Percentiles rank a stretch among this genome's conserved stretches.
These are phyloP conservation scores for Thinopyrum elongatum DNA, from an alignment of 176 grass and related monocot species.

Conservation along the genomic window DNA sequence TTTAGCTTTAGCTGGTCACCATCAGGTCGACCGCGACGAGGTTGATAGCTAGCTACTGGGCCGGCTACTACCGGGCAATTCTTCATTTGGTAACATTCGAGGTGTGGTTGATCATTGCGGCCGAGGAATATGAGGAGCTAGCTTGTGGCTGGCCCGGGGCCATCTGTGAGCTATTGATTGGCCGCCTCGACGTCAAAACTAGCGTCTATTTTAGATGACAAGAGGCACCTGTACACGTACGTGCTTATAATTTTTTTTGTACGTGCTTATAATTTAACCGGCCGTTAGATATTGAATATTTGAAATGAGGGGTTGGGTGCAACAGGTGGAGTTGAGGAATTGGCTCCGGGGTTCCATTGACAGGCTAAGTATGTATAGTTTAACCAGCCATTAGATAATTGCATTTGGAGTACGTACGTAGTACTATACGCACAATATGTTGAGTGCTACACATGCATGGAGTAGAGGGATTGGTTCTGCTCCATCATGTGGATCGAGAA, in stretches of 20 bases:
- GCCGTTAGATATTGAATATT: neutral
- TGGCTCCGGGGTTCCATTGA: neutral
- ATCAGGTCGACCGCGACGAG: neutral
- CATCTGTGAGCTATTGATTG: neutral
- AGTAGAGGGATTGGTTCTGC: neutral
- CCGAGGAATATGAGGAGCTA: neutral
- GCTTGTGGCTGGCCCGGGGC: neutral
- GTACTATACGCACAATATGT: neutral
- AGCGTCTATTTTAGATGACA: neutral
- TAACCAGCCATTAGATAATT: neutral
- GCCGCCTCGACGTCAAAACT: neutral
- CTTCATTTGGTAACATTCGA: slow-evolving; percentile 10
- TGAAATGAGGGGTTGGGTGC: neutral
- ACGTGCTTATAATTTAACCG: neutral
- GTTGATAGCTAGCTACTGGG: neutral
- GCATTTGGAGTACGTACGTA: neutral
- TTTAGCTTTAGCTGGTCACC: neutral
- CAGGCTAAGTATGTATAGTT: neutral
- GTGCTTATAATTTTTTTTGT: neutral
- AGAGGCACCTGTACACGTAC: neutral
- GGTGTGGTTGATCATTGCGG: neutral
- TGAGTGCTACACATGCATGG: neutral
- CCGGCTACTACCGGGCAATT: neutral
- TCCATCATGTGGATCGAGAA: neutral
- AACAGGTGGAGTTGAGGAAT: neutral